Evolutionary conservation across 2,329 filamentous ascomycete genomes (phyloP), one percentile per base, ranked within the genome.

Genomic region (Epichloe gansuensis): DNA sequence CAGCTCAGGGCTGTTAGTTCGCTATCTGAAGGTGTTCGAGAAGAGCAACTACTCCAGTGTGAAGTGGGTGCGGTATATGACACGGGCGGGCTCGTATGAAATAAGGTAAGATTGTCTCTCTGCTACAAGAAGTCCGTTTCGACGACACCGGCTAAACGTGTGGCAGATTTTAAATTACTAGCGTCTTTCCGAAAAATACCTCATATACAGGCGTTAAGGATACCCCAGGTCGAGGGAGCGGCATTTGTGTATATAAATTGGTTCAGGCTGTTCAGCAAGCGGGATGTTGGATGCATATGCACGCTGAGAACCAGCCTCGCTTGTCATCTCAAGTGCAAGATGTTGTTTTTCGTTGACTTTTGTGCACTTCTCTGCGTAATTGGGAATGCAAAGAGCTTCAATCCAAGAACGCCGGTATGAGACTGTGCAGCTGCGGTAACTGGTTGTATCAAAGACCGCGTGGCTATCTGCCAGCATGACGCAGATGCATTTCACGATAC

Each of bases 31-130:
- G 72, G 93, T 98, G 2, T 98, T 98, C 72, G 93, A 98, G 74
- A 98, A 98, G 82, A 93, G 81, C 69, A 97, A 97, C 69, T 98
- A 98, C 68, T 94, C 87, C 56, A 95, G 89, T 64, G 93, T 98
- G 47, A 98, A 98, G 70, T 98, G 93, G 93, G 93, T 98, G 61
- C 77, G 93, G 61, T 98, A 98, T 70, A 97, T 98, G 93, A 98
- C 93, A 17, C 82, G 91, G 59, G 93, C 91, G 15, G 93, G 93
- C 31, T 96, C 89, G 68, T 98, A 98, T 69, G 93, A 98, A 72
- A 95, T 98, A 66, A 78, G 89, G 84, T 94, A 59, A 61, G 71
- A 3, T 13, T 15, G 5, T 17, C 12, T 1, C 8, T 23, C 21
- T 27, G 25, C n/a, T 9, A 12, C 8, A 9, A 27, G 9, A 25